Percentiles rank a stretch among this genome's conserved stretches.
Conservation (phyloP, 441 rosid genomes). For the Euphorbia schlechtendalii region DNA sequence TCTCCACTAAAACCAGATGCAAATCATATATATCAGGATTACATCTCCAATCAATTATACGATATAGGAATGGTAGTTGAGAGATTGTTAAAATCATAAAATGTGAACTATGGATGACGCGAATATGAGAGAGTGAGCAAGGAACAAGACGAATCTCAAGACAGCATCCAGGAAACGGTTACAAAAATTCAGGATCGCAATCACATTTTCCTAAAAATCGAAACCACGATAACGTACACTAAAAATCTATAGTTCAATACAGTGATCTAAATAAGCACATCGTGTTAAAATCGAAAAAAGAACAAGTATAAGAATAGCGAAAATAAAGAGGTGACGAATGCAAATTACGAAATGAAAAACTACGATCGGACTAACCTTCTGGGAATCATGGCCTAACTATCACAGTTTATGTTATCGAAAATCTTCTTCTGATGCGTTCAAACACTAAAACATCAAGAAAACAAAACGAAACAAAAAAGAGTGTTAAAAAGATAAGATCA, state of each 20-base stretch:
- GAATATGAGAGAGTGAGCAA: no score
- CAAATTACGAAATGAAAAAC: conserved; percentile 1
- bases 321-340: no score
- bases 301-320: not conserved
- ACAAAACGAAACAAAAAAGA: not conserved
- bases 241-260: not conserved
- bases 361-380: conserved; percentile 46
- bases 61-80: not conserved
- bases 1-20: not conserved
- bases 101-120: no score
- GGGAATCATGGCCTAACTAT: conserved; percentile 24
- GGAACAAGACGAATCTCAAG: not conserved
- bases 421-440: not conserved
- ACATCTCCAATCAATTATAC: not conserved
- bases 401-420: not conserved
- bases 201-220: not conserved
- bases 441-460: not conserved
- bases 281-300: not conserved
- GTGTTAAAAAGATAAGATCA: not conserved
- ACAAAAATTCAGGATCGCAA: not conserved
- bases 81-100: not conserved
- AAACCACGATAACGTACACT: not conserved
- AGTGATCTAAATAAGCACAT: conserved; percentile 1
- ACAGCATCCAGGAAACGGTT: not conserved
- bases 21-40: not conserved